These are phyloP conservation scores for Penicillium pancosmium DNA, from an alignment of 495 filamentous ascomycete species.

Conservation along the genomic window DNA sequence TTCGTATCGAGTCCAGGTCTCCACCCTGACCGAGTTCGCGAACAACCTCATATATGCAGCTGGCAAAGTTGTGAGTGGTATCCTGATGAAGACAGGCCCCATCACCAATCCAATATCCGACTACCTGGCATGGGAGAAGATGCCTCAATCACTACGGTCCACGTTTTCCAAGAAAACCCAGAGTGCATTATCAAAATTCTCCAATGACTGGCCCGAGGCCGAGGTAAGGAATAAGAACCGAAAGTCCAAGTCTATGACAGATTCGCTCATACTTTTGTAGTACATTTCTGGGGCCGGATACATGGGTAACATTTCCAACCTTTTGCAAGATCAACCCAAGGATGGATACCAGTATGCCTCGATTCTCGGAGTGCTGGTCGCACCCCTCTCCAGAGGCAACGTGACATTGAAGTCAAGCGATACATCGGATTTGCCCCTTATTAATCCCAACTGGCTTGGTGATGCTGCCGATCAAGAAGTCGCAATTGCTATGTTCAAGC, in stretches of 20 bases:
- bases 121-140: constrained; percentile 52
- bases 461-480: constrained; percentile 53
- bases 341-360: constrained; percentile 53
- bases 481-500: constrained; percentile 55
- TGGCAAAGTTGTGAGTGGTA: constrained; percentile 12
- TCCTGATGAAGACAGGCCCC: constrained; percentile 26
- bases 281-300: constrained; percentile 40
- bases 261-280: constrained; percentile 28
- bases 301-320: constrained; percentile 41
- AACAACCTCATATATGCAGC: constrained; percentile 17
- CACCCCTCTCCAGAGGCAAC: constrained; percentile 57
- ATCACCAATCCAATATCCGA: constrained; percentile 43
- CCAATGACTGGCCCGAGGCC: constrained; percentile 61
- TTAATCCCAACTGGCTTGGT: constrained; percentile 58
- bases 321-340: constrained; percentile 35
- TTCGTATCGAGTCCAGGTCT: constrained; percentile 22
- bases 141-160: constrained; percentile 36
- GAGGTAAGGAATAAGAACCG: constrained; percentile 35
- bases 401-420: constrained; percentile 52
- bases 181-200: constrained; percentile 36
- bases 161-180: constrained; percentile 25
- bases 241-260: constrained; percentile 7
- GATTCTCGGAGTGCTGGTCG: constrained; percentile 42
- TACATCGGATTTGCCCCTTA: constrained; percentile 49
- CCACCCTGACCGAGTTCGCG: constrained; percentile 24